Conservation (phyloP, 1,284 basidiomycete species). For the Ceratobasidium sp. region DNA sequence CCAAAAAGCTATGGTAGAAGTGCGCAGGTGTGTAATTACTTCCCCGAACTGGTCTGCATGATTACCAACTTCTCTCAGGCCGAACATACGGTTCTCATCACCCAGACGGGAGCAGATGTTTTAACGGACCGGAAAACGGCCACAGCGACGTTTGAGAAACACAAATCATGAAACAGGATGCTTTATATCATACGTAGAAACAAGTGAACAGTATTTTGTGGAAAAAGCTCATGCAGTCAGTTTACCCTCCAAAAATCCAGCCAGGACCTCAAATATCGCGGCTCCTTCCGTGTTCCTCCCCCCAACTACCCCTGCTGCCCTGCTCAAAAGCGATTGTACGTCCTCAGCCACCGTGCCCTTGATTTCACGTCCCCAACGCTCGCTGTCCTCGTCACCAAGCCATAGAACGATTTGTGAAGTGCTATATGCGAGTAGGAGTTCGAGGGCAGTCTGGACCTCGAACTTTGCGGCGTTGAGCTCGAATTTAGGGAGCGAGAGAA, state of each 20-base stretch:
- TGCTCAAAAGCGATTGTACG: conserved; percentile 60
- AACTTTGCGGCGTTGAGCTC: conserved; percentile 63
- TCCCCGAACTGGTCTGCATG: neutral
- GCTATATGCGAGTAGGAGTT: conserved; percentile 74
- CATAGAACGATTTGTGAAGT: conserved; percentile 79
- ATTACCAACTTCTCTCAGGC: conserved; percentile 48
- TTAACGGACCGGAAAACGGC: conserved; percentile 54
- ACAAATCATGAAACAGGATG: conserved; percentile 33
- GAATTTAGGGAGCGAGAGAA: conserved; percentile 49
- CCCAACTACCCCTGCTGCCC: conserved; percentile 62
- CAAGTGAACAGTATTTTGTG: neutral
- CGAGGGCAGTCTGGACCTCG: conserved; percentile 66
- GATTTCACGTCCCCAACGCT: conserved; percentile 71
- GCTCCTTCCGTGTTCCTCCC: conserved; percentile 59
- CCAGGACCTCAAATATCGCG: conserved; percentile 52
- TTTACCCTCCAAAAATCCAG: conserved; percentile 61
- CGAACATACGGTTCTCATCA: conserved; percentile 87
- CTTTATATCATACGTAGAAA: neutral
- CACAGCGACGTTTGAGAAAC: conserved; percentile 40
- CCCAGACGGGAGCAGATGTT: conserved; percentile 70
- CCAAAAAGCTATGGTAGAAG: conserved; percentile 65
- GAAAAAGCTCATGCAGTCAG: conserved; percentile 56
- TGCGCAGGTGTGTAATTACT: conserved; percentile 58
- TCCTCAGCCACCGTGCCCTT: conserved; percentile 79
- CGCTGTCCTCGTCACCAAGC: conserved; percentile 55